phyloP scores from a whole-genome alignment of 2,329 filamentous ascomycete species.

The Alternaria conjuncta region DNA sequence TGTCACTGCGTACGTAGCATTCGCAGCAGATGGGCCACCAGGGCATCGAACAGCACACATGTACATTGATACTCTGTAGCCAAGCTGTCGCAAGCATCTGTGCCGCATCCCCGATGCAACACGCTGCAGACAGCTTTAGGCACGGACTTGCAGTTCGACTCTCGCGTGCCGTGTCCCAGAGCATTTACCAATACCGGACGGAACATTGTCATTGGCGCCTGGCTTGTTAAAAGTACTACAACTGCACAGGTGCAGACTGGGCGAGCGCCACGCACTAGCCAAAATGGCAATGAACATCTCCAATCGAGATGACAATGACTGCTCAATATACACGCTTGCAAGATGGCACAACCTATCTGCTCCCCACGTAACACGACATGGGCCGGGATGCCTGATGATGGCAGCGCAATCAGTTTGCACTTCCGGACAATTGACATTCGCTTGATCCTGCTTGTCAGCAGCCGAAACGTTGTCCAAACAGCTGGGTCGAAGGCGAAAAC shows the following conservation, averaged over 20 bases:
- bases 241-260: slow-evolving; percentile 28
- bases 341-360: slow-evolving; percentile 20
- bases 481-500: slow-evolving; percentile 30
- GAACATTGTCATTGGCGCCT: slow-evolving; percentile 30
- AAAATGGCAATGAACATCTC: slow-evolving; percentile 16
- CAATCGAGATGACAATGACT: slow-evolving; percentile 21
- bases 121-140: slow-evolving; percentile 17
- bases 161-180: slow-evolving; percentile 25
- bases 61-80: slow-evolving; percentile 16
- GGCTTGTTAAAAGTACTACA: slow-evolving; percentile 26
- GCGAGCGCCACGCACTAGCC: slow-evolving; percentile 22
- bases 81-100: slow-evolving; percentile 25
- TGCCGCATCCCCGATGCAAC: slow-evolving; percentile 40
- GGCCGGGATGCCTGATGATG: slow-evolving; percentile 11
- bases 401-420: slow-evolving; percentile 20
- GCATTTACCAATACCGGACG: slow-evolving; percentile 14
- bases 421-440: slow-evolving; percentile 17
- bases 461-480: slow-evolving; percentile 29
- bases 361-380: slow-evolving; percentile 4
- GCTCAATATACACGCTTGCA: slow-evolving; percentile 5
- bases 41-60: slow-evolving; percentile 13
- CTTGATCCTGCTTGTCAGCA: slow-evolving; percentile 17
- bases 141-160: slow-evolving; percentile 20
- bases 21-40: slow-evolving; percentile 7
- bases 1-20: slow-evolving; percentile 14